These are phyloP conservation scores for Trapa bicornis DNA, from an alignment of 345 rosid species.

Conservation along the genomic window DNA sequence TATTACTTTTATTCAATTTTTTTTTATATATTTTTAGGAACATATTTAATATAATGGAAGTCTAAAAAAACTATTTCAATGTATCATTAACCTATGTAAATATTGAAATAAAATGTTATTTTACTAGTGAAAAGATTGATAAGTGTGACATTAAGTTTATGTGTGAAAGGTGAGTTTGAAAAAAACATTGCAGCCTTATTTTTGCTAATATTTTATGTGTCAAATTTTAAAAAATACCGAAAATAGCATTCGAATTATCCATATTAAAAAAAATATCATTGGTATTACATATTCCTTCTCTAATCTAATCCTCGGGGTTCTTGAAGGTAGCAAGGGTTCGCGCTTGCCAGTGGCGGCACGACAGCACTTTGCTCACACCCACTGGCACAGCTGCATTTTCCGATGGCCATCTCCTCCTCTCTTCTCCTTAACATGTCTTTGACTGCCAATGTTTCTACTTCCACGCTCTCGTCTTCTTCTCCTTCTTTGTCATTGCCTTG, in stretches of 20 bases:
- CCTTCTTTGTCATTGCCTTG: conserved; percentile 11
- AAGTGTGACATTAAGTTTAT: no score
- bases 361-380: background rate
- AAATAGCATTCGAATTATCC: background rate
- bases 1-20: no score
- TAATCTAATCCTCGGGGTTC: background rate
- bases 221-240: no score
- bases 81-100: no score
- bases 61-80: no score
- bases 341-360: conserved; percentile 1
- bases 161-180: no score
- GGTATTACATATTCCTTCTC: background rate
- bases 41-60: no score
- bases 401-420: conserved; percentile 43
- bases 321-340: background rate
- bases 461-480: conserved; percentile 13
- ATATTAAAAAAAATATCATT: background rate
- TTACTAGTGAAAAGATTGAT: no score
- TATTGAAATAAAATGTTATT: no score
- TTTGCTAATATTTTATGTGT: no score
- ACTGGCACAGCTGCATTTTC: background rate
- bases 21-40: no score
- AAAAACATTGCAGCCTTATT: no score
- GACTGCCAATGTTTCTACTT: conserved; percentile 19
- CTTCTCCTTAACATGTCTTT: conserved; percentile 12